Evolutionary conservation across 345 rosid species (phyloP), one percentile per base, ranked within the genome.

Genomic region (Dipteronia dyeriana): DNA sequence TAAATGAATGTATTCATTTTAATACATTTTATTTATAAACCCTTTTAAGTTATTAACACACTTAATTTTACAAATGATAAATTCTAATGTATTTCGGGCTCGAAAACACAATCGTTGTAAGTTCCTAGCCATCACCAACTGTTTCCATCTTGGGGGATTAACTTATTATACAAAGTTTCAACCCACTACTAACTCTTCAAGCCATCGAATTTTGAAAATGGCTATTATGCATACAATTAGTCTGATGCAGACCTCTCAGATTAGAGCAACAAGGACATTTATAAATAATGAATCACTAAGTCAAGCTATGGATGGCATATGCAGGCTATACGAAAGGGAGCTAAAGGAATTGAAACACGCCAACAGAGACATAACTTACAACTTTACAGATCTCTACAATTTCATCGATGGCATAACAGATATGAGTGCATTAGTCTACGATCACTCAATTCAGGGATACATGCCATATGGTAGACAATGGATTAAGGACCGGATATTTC

Each of bases 251-350:
- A 84, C 86, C 65, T 86, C 97, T 69, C 97, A 79, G 3, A 90
- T 60, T 86, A 94, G 94, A 82, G 85, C 97, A 54, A 89, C 90
- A 26, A 91, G 98, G 82, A 96, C 98, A 11, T 96, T 94, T 78
- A 91, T 94, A 98, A 98, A 96, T 85, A 94, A 85, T 73, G 98
- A 81, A 12, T 96, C 99, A 23, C 82, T 91, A 25, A 86, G 86
- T 82, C 97, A 90, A 87, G 98, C 99, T 79, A 92, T 96, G 94
- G 99, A 94, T 82, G 99, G 99, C 82, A 82, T 94, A 6, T 94
- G 98, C 47, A 91, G 91, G 53, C 77, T 94, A 29, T 94, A 94
- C 68, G 98, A 94, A 83, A 89, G 92, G 82, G 91, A 93, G 82
- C 81, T 93, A 2, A 91, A 89, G 90, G 98, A 93, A 65, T 70